Evolutionary conservation across 345 rosid species (phyloP).

Genomic region (Passiflora organensis): DNA sequence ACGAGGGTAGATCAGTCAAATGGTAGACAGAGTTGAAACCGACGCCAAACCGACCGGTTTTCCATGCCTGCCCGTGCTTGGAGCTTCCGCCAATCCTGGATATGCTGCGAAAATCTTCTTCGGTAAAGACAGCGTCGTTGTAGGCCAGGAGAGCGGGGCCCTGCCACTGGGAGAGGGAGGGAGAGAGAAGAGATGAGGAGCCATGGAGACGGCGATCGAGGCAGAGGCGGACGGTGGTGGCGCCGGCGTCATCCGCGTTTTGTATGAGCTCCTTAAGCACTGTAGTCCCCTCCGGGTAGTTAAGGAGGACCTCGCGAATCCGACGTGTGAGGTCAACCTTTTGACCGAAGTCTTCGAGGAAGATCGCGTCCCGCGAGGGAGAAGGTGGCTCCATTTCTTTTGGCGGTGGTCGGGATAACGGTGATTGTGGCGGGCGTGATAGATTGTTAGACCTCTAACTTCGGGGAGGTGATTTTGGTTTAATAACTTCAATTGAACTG

Average conservation of each 20-base stretch:
- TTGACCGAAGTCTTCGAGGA: constrained; percentile 96
- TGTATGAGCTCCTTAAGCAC: constrained; percentile 89
- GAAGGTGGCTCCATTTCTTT: constrained; percentile 18
- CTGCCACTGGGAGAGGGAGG: constrained; percentile 69
- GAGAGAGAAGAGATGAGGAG: constrained; percentile 52
- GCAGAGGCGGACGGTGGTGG: constrained; percentile 73
- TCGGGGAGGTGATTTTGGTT: neutral
- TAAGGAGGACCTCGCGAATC: constrained; percentile 86
- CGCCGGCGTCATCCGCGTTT: constrained; percentile 97
- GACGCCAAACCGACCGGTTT: constrained; percentile 94
- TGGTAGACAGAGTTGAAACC: constrained; percentile 97
- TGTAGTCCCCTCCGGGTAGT: constrained; percentile 95
- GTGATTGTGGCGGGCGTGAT: neutral
- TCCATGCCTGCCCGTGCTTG: constrained; percentile 75
- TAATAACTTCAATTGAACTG: too few species aligned
- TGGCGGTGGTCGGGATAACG: neutral
- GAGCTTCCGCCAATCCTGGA: constrained; percentile 84
- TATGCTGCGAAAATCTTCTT: constrained; percentile 84
- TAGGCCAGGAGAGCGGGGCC: constrained; percentile 81
- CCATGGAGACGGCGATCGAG: constrained; percentile 71
- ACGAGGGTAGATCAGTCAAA: constrained; percentile 90
- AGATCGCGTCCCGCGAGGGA: constrained; percentile 34
- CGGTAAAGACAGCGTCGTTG: constrained; percentile 82
- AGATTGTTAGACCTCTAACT: neutral
- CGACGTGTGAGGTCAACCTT: constrained; percentile 95